A percentile compares a stretch with the other conserved stretches of the same genome.
Evolutionary conservation across 2,329 filamentous ascomycete species (phyloP).

Genomic region (Endocalyx cinctus): DNA sequence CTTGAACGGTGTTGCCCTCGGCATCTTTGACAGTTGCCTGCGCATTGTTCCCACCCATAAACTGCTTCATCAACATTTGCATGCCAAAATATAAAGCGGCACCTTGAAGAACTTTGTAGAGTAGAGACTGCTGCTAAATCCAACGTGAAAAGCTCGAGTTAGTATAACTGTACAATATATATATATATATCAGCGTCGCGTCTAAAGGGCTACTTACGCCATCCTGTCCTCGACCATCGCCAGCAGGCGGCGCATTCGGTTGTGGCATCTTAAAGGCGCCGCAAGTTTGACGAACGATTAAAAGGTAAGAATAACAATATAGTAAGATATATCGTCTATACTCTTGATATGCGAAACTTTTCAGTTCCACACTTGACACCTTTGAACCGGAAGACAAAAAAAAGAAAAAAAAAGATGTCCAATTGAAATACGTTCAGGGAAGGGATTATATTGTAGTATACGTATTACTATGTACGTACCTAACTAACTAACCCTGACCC

Average conservation of each 20-base stretch:
- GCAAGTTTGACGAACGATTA: constrained; percentile 7
- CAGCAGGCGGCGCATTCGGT: constrained; percentile 22
- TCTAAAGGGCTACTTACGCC: constrained; percentile 23
- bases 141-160: constrained; percentile 6
- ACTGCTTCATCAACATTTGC: constrained; percentile 53
- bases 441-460: too few relatives aligned
- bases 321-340: too few relatives aligned
- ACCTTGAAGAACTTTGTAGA: constrained; percentile 47
- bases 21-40: constrained; percentile 46
- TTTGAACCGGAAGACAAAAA: too few relatives aligned
- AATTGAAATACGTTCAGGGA: too few relatives aligned
- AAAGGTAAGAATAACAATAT: background rate
- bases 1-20: constrained; percentile 47
- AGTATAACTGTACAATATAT: too few relatives aligned
- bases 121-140: constrained; percentile 29
- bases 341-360: too few relatives aligned
- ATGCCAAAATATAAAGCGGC: constrained; percentile 54
- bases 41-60: constrained; percentile 44
- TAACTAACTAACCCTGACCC: too few relatives aligned
- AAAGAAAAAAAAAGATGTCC: too few relatives aligned
- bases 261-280: constrained; percentile 28
- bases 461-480: too few relatives aligned
- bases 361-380: too few relatives aligned
- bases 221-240: constrained; percentile 25
- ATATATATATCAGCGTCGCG: background rate